These are phyloP conservation scores for Cudoniella acicularis DNA, from an alignment of 495 filamentous ascomycete genomes.

Conservation along the genomic window DNA sequence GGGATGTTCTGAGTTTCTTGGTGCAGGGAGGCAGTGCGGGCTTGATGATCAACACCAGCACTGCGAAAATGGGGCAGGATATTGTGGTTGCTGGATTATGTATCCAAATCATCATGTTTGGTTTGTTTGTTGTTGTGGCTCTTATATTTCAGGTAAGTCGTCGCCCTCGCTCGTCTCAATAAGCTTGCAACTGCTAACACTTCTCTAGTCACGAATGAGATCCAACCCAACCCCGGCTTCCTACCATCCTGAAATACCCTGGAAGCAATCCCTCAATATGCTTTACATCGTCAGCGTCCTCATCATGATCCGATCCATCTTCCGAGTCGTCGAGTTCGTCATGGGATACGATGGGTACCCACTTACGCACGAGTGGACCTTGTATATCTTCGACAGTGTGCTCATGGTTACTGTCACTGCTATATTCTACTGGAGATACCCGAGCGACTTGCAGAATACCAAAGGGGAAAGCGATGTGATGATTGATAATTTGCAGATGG, in stretches of 20 bases:
- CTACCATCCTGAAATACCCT: slow-evolving; percentile 27
- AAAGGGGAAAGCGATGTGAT: too few species aligned
- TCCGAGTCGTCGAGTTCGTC: slow-evolving; percentile 60
- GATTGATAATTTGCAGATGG: too few species aligned
- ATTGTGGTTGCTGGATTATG: slow-evolving; percentile 44
- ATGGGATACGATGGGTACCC: slow-evolving; percentile 50
- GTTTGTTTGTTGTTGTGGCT: slow-evolving; percentile 44
- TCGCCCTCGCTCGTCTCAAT: background rate
- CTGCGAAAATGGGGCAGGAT: slow-evolving; percentile 33
- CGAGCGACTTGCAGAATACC: slow-evolving; percentile 27
- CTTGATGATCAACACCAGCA: slow-evolving; percentile 1
- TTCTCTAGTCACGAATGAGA: slow-evolving; percentile 2
- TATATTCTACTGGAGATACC: slow-evolving; percentile 43
- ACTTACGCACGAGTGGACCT: slow-evolving; percentile 51
- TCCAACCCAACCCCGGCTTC: slow-evolving; percentile 14
- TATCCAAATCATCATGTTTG: slow-evolving; percentile 51
- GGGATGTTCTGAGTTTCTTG: slow-evolving; percentile 40
- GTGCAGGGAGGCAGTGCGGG: slow-evolving; percentile 31
- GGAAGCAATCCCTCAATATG: slow-evolving; percentile 47
- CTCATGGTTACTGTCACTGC: slow-evolving; percentile 54
- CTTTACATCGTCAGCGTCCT: slow-evolving; percentile 51
- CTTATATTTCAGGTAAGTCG: slow-evolving; percentile 34
- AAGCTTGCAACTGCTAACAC: too few species aligned
- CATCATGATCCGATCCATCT: slow-evolving; percentile 58
- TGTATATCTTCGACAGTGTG: slow-evolving; percentile 61